Evolutionary conservation across 257 asterid species (phyloP), one percentile per base, ranked within the genome.

Genomic region (Petrea volubilis): DNA sequence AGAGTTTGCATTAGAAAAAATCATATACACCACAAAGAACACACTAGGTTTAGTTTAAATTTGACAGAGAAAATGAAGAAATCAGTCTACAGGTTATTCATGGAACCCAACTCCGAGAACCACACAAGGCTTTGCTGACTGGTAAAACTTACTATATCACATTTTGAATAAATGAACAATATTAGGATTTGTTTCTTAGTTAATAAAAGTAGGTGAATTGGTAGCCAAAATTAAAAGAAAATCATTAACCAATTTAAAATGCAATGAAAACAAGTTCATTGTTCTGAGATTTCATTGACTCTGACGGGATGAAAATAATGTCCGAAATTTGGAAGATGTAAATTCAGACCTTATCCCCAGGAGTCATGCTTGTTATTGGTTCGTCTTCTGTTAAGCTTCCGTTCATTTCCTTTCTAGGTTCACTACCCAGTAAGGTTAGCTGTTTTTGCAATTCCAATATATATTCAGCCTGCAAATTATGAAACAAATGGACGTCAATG

Each of bases 361-460:
- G 81, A 15, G 89, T 83, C 96, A 89, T 80, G 81, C 85, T 90
- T 27, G 87, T 77, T 67, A 84, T 81, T 24, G 95, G 82, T 69
- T 86, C 93, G 70, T 86, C 96, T 69, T 92, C 95, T n/a, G 90
- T 77, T 71, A 85, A 69, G 71, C 85, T 77, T 61, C 89, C 96
- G 66, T 88, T 86, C 74, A 81, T 79, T 62, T 86, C 95, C 78
- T 71, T 88, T 71, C 86, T 73, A 27, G 93, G 88, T 83, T 85
- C 98, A 56, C 78, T 78, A 23, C 96, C 88, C 68, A 91, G 88
- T 68, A 94, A 82, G 27, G 90, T 83, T 70, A 95, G 90, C 83
- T 88, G 98, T 90, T 86, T 95, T 76, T 95, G 97, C 86, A 95
- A 86, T 76, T 94, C 98, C 82, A 91, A 71, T 81, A 95, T 88